phyloP scores from a whole-genome alignment of 1,139 yeast species.

The Schizosaccharomyces versatilis region DNA sequence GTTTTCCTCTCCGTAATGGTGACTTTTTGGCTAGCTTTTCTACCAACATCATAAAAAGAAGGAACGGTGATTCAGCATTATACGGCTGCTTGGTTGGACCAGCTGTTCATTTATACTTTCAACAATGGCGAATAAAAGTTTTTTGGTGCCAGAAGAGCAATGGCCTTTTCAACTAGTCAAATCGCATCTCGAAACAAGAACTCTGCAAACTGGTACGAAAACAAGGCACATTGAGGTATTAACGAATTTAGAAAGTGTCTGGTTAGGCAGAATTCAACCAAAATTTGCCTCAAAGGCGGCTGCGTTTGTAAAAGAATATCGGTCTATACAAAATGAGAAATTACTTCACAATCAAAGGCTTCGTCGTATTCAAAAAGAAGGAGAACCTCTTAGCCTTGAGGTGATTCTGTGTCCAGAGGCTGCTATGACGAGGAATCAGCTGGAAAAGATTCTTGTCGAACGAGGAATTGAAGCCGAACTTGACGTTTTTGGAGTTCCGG shows the following conservation, averaged over 20 bases:
- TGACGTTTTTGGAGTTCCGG: not conserved
- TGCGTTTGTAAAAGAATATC: conserved; percentile 1
- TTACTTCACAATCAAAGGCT: conserved; percentile 7
- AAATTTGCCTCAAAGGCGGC: conserved; percentile 3
- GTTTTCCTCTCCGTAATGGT: no score
- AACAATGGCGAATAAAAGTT: no score
- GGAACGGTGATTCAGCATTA: no score
- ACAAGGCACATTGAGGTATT: not conserved
- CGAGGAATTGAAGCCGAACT: not conserved
- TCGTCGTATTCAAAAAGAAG: conserved; percentile 2
- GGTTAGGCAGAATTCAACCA: conserved; percentile 5
- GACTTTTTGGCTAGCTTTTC: no score
- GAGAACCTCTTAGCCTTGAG: not conserved
- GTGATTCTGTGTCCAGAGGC: not conserved
- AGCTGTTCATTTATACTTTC: no score
- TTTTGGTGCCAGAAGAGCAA: conserved; percentile 2
- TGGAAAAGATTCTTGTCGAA: not conserved
- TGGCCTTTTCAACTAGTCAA: conserved; percentile 6
- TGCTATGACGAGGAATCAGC: not conserved
- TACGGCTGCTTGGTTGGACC: no score
- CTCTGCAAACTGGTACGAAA: conserved; percentile 5
- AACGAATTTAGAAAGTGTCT: conserved; percentile 5
- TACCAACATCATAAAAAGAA: no score
- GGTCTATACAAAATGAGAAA: conserved; percentile 2
- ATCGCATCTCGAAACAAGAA: conserved; percentile 9